These are phyloP conservation scores for Aegilops bicornis DNA, from an alignment of 176 grass and related monocot species.

Conservation along the genomic window DNA sequence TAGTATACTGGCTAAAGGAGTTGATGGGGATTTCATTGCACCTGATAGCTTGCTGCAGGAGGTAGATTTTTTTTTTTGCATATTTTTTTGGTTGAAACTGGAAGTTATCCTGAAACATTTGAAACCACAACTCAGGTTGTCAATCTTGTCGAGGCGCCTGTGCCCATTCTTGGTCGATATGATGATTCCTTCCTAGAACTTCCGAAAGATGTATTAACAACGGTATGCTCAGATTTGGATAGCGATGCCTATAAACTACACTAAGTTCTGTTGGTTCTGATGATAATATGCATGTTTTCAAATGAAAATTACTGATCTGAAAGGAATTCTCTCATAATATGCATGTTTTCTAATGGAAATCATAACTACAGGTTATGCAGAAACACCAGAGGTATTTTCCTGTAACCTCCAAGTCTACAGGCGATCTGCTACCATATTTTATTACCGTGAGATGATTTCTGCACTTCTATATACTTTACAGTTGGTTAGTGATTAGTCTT, in stretches of 20 bases:
- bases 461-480: constrained; percentile 19
- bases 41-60: constrained; percentile 77
- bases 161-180: constrained; percentile 83
- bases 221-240: constrained; percentile 54
- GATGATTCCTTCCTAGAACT: constrained; percentile 92
- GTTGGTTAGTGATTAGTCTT: background rate
- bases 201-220: constrained; percentile 90
- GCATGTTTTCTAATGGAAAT: constrained; percentile 9
- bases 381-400: constrained; percentile 98
- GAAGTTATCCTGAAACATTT: constrained; percentile 19
- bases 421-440: constrained; percentile 86
- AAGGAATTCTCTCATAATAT: background rate
- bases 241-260: background rate
- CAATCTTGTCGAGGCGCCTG: constrained; percentile 84
- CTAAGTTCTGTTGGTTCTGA: constrained; percentile 22
- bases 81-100: background rate
- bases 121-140: constrained; percentile 54
- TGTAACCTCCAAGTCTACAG: constrained; percentile 53
- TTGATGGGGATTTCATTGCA: constrained; percentile 56
- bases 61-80: constrained; percentile 40
- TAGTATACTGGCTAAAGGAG: constrained; percentile 56
- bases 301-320: background rate
- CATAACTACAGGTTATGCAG: constrained; percentile 79
- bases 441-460: constrained; percentile 67
- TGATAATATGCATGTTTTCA: background rate